Conservation (phyloP, 495 filamentous ascomycete genomes). For the Hypoxylon fuscum region DNA sequence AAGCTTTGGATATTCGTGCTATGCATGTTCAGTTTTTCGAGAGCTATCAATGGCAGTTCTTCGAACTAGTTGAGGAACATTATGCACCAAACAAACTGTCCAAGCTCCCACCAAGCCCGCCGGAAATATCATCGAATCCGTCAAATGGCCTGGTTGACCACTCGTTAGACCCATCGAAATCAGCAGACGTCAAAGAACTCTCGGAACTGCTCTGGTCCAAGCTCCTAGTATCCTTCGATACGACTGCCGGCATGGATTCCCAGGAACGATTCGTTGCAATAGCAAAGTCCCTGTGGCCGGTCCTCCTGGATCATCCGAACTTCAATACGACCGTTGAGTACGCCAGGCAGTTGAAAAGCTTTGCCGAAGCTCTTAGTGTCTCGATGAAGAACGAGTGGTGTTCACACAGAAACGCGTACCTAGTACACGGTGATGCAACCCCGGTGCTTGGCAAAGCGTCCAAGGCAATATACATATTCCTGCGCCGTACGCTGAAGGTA, state of each 20-base stretch:
- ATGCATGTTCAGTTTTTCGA: conserved; percentile 30
- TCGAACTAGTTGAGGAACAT: background rate
- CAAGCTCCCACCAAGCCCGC: too few relatives aligned
- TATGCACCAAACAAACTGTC: too few relatives aligned
- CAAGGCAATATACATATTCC: conserved; percentile 10
- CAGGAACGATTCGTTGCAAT: background rate
- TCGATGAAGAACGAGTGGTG: conserved; percentile 10
- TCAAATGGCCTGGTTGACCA: too few relatives aligned
- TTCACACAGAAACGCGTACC: conserved; percentile 13
- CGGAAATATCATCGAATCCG: too few relatives aligned
- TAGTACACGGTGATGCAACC: conserved; percentile 16
- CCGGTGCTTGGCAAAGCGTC: conserved; percentile 11
- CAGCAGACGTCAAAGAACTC: background rate
- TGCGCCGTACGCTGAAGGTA: conserved; percentile 12
- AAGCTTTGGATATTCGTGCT: conserved; percentile 53
- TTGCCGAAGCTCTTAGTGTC: background rate
- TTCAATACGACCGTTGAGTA: background rate
- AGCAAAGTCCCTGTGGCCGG: background rate
- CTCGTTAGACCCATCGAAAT: background rate
- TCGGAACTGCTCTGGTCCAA: background rate
- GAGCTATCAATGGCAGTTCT: background rate
- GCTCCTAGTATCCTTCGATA: background rate
- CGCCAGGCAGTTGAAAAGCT: background rate
- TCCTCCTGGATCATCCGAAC: background rate
- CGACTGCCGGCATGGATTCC: background rate